phyloP scores from a whole-genome alignment of 73 alveolate genomes.

The Durusdinium trenchii region DNA sequence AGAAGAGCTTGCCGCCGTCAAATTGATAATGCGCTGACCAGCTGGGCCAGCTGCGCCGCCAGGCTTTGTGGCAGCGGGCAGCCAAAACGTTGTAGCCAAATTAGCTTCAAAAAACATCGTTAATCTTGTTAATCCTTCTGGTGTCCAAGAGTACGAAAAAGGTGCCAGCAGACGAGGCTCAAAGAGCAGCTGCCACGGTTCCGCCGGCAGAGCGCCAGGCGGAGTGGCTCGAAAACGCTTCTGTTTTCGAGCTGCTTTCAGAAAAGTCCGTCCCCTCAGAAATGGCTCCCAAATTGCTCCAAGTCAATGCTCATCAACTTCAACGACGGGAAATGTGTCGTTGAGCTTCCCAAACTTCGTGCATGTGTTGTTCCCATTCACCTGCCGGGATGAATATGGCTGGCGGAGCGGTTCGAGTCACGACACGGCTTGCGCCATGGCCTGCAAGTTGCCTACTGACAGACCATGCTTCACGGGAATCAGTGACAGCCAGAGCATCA shows the following conservation, averaged over 20 bases:
- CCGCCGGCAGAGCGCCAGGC: not conserved
- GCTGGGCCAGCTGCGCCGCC: slow-evolving; percentile 54
- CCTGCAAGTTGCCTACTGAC: slow-evolving; percentile 9
- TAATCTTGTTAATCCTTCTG: not conserved
- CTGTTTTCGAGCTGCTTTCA: slow-evolving; percentile 1
- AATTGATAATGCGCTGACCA: slow-evolving; percentile 68
- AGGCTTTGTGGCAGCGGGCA: not conserved
- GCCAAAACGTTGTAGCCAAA: slow-evolving; percentile 38
- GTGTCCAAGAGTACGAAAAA: not conserved
- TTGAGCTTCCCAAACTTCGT: not conserved
- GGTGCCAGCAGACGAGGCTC: not conserved
- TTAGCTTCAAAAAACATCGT: not conserved
- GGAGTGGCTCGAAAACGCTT: slow-evolving; percentile 33
- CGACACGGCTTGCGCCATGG: slow-evolving; percentile 16
- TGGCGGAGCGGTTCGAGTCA: slow-evolving; percentile 1
- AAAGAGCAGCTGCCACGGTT: slow-evolving; percentile 17
- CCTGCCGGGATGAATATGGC: not conserved
- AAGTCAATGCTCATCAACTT: not conserved
- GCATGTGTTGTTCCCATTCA: slow-evolving; percentile 40
- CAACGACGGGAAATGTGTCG: not conserved
- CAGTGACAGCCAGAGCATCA: not conserved
- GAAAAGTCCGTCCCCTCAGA: not conserved
- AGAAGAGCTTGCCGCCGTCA: slow-evolving; percentile 45
- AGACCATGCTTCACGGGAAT: slow-evolving; percentile 45
- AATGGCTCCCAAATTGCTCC: not conserved